These are phyloP conservation scores for Colletotrichum neosansevieriae DNA, from an alignment of 2,329 filamentous ascomycete genomes.

Conservation along the genomic window DNA sequence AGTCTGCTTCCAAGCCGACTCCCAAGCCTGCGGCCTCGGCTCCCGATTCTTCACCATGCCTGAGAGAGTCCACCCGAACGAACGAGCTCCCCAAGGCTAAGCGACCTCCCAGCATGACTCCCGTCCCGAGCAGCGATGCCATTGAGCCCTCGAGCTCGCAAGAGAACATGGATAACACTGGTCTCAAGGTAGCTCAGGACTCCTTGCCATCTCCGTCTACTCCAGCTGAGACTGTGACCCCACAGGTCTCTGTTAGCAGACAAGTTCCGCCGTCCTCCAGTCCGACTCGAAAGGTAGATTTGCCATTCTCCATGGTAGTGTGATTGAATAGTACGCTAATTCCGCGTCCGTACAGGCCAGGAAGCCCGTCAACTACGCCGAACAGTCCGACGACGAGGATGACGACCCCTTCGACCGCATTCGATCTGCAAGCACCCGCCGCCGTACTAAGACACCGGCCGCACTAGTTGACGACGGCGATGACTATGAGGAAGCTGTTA, in stretches of 20 bases:
- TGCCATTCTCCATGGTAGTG: not conserved
- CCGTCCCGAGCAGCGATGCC: slow-evolving; percentile 84
- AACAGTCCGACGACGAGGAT: slow-evolving; percentile 85
- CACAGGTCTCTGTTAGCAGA: slow-evolving; percentile 57
- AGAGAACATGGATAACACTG: slow-evolving; percentile 66
- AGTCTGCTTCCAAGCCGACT: slow-evolving; percentile 50
- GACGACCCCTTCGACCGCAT: slow-evolving; percentile 75
- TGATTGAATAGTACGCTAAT: not conserved
- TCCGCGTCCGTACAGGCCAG: slow-evolving; percentile 54
- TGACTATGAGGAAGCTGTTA: slow-evolving; percentile 78
- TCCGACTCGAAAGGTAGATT: slow-evolving; percentile 80
- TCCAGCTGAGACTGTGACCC: slow-evolving; percentile 55
- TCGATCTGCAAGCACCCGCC: slow-evolving; percentile 54
- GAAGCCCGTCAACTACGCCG: slow-evolving; percentile 81
- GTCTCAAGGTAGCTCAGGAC: slow-evolving; percentile 64
- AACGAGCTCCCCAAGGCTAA: slow-evolving; percentile 56
- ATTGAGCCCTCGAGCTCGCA: slow-evolving; percentile 76
- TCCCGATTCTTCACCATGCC: slow-evolving; percentile 50
- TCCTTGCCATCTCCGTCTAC: slow-evolving; percentile 57
- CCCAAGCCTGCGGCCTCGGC: slow-evolving; percentile 49
- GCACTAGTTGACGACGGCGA: slow-evolving; percentile 74
- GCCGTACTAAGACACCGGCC: slow-evolving; percentile 63
- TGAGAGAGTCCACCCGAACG: slow-evolving; percentile 59
- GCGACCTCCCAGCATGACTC: slow-evolving; percentile 68
- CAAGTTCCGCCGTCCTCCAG: slow-evolving; percentile 68